Percentiles rank a stretch among this genome's conserved stretches.
phyloP scores from a whole-genome alignment of 2,329 filamentous ascomycete species.

The Neonectria sp. region DNA sequence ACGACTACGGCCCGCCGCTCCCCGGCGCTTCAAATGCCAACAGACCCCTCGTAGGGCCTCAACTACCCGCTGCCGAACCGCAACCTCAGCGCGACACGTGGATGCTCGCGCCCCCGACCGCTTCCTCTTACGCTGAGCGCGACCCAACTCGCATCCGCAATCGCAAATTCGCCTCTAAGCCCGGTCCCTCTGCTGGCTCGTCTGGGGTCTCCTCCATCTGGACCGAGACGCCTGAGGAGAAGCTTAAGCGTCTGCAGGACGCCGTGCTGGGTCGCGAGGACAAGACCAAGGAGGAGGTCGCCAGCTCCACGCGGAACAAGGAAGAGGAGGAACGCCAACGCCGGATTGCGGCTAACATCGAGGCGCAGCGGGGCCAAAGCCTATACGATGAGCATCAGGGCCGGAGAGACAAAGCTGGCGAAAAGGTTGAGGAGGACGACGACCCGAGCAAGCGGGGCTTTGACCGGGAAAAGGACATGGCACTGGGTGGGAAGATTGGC shows the following conservation, averaged over 20 bases:
- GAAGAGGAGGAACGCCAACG: conserved; percentile 71
- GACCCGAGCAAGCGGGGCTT: conserved; percentile 93
- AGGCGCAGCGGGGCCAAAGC: conserved; percentile 70
- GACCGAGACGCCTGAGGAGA: conserved; percentile 94
- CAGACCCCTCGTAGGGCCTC: conserved; percentile 60
- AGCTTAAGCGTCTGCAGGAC: conserved; percentile 83
- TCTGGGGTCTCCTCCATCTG: conserved; percentile 77
- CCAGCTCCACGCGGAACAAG: conserved; percentile 56
- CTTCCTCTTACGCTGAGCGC: conserved; percentile 70
- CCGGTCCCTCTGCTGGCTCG: conserved; percentile 50
- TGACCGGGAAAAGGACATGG: conserved; percentile 95
- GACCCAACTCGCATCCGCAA: conserved; percentile 89
- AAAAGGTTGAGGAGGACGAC: conserved; percentile 77
- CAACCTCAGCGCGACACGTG: conserved; percentile 83
- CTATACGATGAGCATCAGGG: conserved; percentile 71
- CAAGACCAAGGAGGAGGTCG: conserved; percentile 56
- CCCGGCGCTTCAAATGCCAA: conserved; percentile 64
- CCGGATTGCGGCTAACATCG: conserved; percentile 64
- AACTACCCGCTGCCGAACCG: conserved; percentile 53
- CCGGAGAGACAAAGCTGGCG: conserved; percentile 48
- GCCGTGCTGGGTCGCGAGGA: conserved; percentile 82
- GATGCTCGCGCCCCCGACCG: conserved; percentile 81
- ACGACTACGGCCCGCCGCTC: conserved; percentile 73
- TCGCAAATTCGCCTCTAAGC: conserved; percentile 84
- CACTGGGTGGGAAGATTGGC: conserved; percentile 79